Percentiles rank a stretch among this genome's conserved stretches.
Evolutionary conservation across 352 stramenopile species (phyloP).

Genomic region (Pythium chondricola): DNA sequence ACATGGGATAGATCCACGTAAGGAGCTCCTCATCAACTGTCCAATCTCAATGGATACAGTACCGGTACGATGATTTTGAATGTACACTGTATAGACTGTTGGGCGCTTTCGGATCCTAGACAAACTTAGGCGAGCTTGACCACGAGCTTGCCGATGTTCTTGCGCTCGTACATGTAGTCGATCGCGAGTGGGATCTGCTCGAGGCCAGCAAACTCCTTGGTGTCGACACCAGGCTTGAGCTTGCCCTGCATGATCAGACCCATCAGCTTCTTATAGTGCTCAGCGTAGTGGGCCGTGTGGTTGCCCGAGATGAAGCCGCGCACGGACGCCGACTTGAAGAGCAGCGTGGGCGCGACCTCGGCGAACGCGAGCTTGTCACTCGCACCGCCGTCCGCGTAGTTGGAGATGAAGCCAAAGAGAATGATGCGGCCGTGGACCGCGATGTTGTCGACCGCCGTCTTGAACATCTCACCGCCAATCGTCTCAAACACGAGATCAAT

Average conservation of each 20-base stretch:
- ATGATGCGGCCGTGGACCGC: conserved; percentile 51
- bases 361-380: conserved; percentile 14
- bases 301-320: conserved; percentile 34
- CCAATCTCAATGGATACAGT: background rate
- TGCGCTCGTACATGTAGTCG: conserved; percentile 69
- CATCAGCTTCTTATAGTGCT: conserved; percentile 41
- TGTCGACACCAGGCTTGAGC: conserved; percentile 42
- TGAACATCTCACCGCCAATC: conserved; percentile 49
- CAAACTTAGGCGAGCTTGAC: conserved; percentile 40
- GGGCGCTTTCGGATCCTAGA: background rate
- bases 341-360: conserved; percentile 14
- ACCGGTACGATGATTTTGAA: background rate
- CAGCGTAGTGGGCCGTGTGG: conserved; percentile 28
- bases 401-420: conserved; percentile 47
- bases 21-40: too few relatives aligned
- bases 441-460: conserved; percentile 48
- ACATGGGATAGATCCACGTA: background rate
- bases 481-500: conserved; percentile 66
- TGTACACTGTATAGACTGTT: background rate
- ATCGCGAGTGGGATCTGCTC: conserved; percentile 55
- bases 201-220: conserved; percentile 45
- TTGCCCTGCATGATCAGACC: conserved; percentile 43
- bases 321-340: conserved; percentile 32
- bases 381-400: conserved; percentile 29
- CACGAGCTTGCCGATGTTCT: conserved; percentile 81